phyloP scores from a whole-genome alignment of 2,329 filamentous ascomycete genomes.

The Pyrenophora graminea region DNA sequence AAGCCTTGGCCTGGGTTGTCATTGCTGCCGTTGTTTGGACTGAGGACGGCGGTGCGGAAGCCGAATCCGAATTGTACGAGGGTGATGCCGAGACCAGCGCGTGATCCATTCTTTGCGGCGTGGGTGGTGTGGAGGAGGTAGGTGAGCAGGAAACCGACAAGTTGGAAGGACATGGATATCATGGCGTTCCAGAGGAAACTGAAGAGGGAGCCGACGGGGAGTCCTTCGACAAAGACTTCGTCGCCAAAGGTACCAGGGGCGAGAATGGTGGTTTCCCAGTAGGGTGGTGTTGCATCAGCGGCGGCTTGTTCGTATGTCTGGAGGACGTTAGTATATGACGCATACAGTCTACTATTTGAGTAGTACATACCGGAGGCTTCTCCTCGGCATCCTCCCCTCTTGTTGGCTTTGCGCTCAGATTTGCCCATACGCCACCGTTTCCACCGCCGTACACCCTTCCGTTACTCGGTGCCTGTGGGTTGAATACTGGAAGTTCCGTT shows the following conservation, averaged over 20 bases:
- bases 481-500: conserved; percentile 60
- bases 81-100: conserved; percentile 90
- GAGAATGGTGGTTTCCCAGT: conserved; percentile 98
- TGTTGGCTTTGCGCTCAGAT: conserved; percentile 88
- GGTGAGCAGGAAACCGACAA: conserved; percentile 95
- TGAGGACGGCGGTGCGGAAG: conserved; percentile 68
- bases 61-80: conserved; percentile 97
- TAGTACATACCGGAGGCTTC: conserved; percentile 80
- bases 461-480: conserved; percentile 45
- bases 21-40: conserved; percentile 43
- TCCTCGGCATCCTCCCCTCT: conserved; percentile 82
- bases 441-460: conserved; percentile 69
- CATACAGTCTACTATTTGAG: not conserved
- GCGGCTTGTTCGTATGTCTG: conserved; percentile 98
- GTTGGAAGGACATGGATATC: conserved; percentile 96
- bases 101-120: conserved; percentile 95
- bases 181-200: conserved; percentile 87
- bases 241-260: conserved; percentile 89
- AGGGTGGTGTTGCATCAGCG: conserved; percentile 91
- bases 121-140: conserved; percentile 98
- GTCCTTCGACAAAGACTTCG: conserved; percentile 95
- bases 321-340: conserved; percentile 41
- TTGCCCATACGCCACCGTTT: conserved; percentile 95
- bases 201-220: conserved; percentile 87
- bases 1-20: conserved; percentile 57